Percentiles rank a stretch among this genome's conserved stretches.
Conservation (phyloP, 2,329 filamentous ascomycete species). For the Sarocladium kiliense region DNA sequence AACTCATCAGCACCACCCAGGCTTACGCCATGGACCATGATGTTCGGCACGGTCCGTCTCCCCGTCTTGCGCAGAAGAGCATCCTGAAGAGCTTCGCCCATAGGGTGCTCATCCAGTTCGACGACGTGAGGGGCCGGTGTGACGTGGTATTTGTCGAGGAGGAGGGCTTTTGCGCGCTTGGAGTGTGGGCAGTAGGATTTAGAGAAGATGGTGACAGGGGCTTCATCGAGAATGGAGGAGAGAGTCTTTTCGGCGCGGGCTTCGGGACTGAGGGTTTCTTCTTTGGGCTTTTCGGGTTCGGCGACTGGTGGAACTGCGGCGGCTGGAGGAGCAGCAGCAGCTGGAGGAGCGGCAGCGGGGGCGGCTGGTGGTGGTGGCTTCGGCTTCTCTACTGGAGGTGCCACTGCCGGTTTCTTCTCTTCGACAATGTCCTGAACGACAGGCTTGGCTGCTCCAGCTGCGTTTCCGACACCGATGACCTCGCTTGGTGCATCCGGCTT, state of each 20-base stretch:
- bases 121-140: conserved; percentile 79
- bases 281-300: conserved; percentile 22
- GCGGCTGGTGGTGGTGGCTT: neutral
- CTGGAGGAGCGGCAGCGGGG: conserved; percentile 17
- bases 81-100: conserved; percentile 69
- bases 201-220: conserved; percentile 85
- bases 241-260: conserved; percentile 59
- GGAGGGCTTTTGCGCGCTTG: conserved; percentile 75
- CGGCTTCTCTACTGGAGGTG: conserved; percentile 36
- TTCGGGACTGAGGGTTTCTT: conserved; percentile 31
- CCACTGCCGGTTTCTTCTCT: conserved; percentile 39
- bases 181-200: conserved; percentile 91
- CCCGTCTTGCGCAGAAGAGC: conserved; percentile 69
- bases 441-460: conserved; percentile 42
- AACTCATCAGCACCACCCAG: conserved; percentile 91
- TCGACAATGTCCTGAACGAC: conserved; percentile 13
- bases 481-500: conserved; percentile 54
- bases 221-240: conserved; percentile 65
- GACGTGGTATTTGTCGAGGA: conserved; percentile 81
- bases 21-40: conserved; percentile 80
- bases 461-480: conserved; percentile 54
- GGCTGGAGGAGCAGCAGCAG: neutral
- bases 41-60: conserved; percentile 83
- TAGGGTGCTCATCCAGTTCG: conserved; percentile 77
- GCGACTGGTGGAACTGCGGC: neutral